Evolutionary conservation across 768 basidiomycete genomes (phyloP), one percentile per base, ranked within the genome.

Genomic region (Termitomyces sp.): DNA sequence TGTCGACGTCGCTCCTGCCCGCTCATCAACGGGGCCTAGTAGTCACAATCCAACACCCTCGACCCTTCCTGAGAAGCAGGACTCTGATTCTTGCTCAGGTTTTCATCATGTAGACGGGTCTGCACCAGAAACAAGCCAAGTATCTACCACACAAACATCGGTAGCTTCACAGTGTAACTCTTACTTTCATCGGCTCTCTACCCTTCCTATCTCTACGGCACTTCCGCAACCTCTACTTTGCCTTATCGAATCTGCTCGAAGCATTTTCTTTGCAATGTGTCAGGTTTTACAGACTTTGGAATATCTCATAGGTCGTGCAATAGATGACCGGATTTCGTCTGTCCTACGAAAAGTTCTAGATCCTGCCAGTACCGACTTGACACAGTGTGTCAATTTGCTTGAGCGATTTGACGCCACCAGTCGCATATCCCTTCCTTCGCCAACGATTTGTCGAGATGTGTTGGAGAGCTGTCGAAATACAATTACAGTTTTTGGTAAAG

Each of bases 131-230:
- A 65, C 67, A 23, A 64, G 5, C 15, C 53, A 56, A 17, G n/a
- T 14, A 15, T 71, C 59, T 30, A 66, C 64, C 28, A 67, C 73
- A 3, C 75, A 73, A 43, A 70, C 77, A 1, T 77, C 84, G 4
- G 83, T 89, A 70, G 85, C 92, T 42, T 79, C 82, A 3, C 91
- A 95, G 65, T 84, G 91, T 23, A 89, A 93, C 64, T 90, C 92
- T 1, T 98, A 99, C 71, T 99, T 99, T 73, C 87, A 88, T 38
- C 85, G 94, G n/a, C 76, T 96, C 23, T 94, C 93, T 2, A 84
- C 86, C 33, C 73, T 93, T 5, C 88, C 89, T 1, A 72, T 84
- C 33, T 78, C 84, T 19, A 82, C 80, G 62, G 77, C 84, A 19
- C 80, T 97, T 9, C 91, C 95, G 0, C 73, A 78, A 15, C 72